Evolutionary conservation across 345 rosid species (phyloP).

Genomic region (Murraya paniculata): DNA sequence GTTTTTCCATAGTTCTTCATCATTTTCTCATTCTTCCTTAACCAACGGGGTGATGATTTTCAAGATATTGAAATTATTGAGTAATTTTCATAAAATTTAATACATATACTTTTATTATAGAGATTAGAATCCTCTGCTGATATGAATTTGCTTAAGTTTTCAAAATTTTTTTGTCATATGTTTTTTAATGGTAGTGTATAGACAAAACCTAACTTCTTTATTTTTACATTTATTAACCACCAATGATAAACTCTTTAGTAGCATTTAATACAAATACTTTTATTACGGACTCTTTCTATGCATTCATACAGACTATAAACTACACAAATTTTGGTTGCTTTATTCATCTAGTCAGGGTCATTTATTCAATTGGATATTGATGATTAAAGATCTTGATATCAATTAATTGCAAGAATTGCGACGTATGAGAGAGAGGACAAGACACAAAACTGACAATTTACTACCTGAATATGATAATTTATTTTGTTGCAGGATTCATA

Average conservation of each 20-base stretch:
- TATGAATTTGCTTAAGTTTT: too few species aligned
- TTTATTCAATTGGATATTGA: background rate
- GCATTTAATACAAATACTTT: too few species aligned
- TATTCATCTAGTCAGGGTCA: too few species aligned
- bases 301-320: background rate
- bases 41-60: background rate
- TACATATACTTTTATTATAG: too few species aligned
- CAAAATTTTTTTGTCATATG: too few species aligned
- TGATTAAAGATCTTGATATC: background rate
- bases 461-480: background rate
- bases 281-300: too few species aligned
- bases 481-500: conserved; percentile 10
- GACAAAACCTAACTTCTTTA: too few species aligned
- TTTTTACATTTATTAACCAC: too few species aligned
- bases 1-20: background rate
- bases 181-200: too few species aligned
- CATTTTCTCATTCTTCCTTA: background rate
- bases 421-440: background rate
- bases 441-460: too few species aligned
- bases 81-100: background rate
- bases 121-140: too few species aligned
- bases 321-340: background rate
- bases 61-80: background rate
- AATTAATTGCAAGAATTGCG: background rate
- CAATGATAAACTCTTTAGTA: too few species aligned